phyloP scores from a whole-genome alignment of 2,329 filamentous ascomycete species.

The Alternaria sp. region DNA sequence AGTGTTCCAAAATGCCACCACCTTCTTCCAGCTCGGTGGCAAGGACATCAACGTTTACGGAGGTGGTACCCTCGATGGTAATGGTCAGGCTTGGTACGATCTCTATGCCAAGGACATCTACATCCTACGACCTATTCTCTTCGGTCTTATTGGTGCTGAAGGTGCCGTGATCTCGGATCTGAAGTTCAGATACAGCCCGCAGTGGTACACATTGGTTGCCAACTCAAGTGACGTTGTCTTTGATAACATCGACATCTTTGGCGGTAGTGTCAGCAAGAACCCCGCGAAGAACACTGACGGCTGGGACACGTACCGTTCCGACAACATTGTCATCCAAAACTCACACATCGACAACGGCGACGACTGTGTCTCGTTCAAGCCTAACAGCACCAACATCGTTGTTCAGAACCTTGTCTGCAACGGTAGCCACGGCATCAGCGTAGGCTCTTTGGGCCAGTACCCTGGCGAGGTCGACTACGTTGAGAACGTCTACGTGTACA shows the following conservation, averaged over 20 bases:
- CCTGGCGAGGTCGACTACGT: conserved; percentile 70
- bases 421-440: conserved; percentile 75
- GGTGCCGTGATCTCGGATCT: conserved; percentile 67
- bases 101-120: conserved; percentile 65
- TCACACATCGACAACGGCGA: conserved; percentile 71
- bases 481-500: conserved; percentile 67
- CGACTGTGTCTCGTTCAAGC: conserved; percentile 78
- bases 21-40: conserved; percentile 73
- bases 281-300: conserved; percentile 71
- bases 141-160: conserved; percentile 65
- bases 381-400: conserved; percentile 73
- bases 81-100: conserved; percentile 72
- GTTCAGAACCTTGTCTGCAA: conserved; percentile 73
- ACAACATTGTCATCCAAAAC: conserved; percentile 71
- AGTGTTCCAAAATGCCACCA: conserved; percentile 70
- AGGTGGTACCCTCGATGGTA: conserved; percentile 69
- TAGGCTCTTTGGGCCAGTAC: conserved; percentile 77
- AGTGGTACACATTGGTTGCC: conserved; percentile 72
- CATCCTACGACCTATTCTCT: conserved; percentile 66
- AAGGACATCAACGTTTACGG: conserved; percentile 74
- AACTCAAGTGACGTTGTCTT: conserved; percentile 72
- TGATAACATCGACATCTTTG: conserved; percentile 68
- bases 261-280: conserved; percentile 61
- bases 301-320: conserved; percentile 69
- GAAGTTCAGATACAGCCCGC: conserved; percentile 66